A percentile compares a stretch with the other conserved stretches of the same genome.
Conservation (phyloP, 441 rosid species). For the Bruguiera hainesii region DNA sequence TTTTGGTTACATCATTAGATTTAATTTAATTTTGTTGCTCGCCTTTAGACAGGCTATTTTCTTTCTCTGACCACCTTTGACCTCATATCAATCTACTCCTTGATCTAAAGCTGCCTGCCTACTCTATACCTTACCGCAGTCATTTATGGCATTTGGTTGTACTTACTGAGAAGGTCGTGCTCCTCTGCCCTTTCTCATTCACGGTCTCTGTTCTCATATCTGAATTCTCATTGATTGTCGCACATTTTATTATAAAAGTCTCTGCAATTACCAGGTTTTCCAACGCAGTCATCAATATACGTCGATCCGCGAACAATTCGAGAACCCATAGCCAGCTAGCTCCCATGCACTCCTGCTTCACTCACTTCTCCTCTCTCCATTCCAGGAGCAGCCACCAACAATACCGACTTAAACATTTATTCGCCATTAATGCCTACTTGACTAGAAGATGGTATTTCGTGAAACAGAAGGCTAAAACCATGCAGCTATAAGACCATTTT, state of each 20-base stretch:
- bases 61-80: conserved; percentile 32
- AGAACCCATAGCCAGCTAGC: not conserved
- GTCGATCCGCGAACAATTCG: not conserved
- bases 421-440: conserved; percentile 14
- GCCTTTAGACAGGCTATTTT: not conserved
- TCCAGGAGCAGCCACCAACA: conserved; percentile 1
- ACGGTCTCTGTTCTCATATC: conserved; percentile 15
- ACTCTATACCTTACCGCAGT: conserved; percentile 19
- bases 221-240: conserved; percentile 2
- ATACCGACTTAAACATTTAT: not conserved
- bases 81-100: conserved; percentile 10
- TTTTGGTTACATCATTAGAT: not conserved
- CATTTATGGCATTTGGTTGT: conserved; percentile 27
- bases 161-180: not conserved
- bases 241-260: conserved; percentile 20
- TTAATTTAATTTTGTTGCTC: too few relatives aligned
- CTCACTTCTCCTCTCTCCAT: conserved; percentile 7
- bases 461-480: conserved; percentile 5
- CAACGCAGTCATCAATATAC: conserved; percentile 8
- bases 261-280: conserved; percentile 20
- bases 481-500: not conserved
- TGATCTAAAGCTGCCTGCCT: conserved; percentile 15
- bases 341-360: conserved; percentile 13
- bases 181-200: not conserved
- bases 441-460: not conserved